Evolutionary conservation across 2,329 filamentous ascomycete genomes (phyloP).

Genomic region (Beauveria varroae): DNA sequence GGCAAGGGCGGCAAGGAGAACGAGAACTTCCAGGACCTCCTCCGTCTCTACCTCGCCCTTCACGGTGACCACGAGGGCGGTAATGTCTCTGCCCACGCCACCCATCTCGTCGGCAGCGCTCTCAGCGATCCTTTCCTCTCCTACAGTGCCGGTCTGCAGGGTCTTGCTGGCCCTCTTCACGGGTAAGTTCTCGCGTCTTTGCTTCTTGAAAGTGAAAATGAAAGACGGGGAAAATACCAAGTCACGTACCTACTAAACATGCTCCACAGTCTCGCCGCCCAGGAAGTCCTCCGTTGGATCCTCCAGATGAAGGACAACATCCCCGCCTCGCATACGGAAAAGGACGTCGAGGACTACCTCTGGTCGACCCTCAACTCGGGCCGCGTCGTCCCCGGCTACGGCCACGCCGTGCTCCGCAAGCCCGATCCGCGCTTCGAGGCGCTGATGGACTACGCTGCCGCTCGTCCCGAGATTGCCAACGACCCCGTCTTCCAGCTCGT

Average conservation of each 20-base stretch:
- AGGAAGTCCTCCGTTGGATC: constrained; percentile 96
- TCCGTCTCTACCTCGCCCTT: constrained; percentile 88
- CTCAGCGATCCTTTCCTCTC: constrained; percentile 92
- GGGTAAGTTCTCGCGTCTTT: constrained; percentile 35
- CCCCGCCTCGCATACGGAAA: constrained; percentile 66
- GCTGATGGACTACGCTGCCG: constrained; percentile 87
- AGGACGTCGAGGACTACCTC: constrained; percentile 81
- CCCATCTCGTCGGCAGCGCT: constrained; percentile 89
- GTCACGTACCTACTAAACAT: background rate
- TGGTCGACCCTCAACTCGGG: constrained; percentile 92
- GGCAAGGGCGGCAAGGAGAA: constrained; percentile 84
- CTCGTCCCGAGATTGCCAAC: constrained; percentile 73
- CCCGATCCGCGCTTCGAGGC: constrained; percentile 95
- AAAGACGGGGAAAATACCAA: too few species aligned
- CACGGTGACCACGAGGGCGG: constrained; percentile 98
- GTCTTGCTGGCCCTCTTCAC: constrained; percentile 74
- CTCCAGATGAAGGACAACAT: constrained; percentile 90
- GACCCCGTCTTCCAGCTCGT: constrained; percentile 94
- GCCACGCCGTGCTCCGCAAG: constrained; percentile 92
- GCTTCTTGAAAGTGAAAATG: background rate
- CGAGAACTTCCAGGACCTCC: constrained; percentile 89
- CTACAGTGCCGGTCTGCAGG: constrained; percentile 92
- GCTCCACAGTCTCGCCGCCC: constrained; percentile 65
- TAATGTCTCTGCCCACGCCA: constrained; percentile 93
- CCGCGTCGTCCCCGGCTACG: constrained; percentile 90